A percentile compares a stretch with the other conserved stretches of the same genome.
phyloP scores from a whole-genome alignment of 164 flowering plant species.

The Tinospora cordifolia region DNA sequence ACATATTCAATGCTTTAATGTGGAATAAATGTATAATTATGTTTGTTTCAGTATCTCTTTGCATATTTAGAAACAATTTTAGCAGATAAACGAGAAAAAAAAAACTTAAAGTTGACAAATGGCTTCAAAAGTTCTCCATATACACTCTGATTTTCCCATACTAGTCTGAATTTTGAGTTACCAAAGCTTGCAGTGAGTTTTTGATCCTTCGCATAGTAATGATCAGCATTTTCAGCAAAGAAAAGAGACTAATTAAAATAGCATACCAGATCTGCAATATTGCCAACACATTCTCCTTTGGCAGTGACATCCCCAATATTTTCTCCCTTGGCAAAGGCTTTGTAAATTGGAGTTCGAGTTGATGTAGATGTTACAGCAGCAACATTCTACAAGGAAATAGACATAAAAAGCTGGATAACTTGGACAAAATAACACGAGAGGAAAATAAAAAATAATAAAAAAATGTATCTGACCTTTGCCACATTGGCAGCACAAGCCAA shows the following conservation, averaged over 20 bases:
- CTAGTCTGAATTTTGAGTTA: too few relatives aligned
- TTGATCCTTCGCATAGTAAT: too few relatives aligned
- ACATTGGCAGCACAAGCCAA: slow-evolving; percentile 98
- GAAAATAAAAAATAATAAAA: not conserved
- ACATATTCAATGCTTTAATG: too few relatives aligned
- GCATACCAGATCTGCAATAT: slow-evolving; percentile 91
- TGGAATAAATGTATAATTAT: too few relatives aligned
- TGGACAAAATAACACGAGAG: not conserved
- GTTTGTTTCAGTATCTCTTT: too few relatives aligned
- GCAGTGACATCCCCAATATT: slow-evolving; percentile 99
- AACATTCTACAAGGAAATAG: slow-evolving; percentile 57
- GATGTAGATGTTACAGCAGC: slow-evolving; percentile 97
- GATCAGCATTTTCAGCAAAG: not conserved
- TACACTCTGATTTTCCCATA: too few relatives aligned
- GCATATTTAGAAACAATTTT: not conserved
- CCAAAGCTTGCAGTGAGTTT: too few relatives aligned
- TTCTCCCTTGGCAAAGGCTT: slow-evolving; percentile 98
- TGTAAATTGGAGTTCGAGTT: slow-evolving; percentile 96
- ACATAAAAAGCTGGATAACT: not conserved
- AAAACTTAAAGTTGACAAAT: not conserved
- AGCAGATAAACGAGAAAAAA: not conserved
- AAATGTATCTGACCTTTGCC: slow-evolving; percentile 55
- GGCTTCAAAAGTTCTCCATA: too few relatives aligned
- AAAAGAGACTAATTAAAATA: not conserved
- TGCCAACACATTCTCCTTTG: slow-evolving; percentile 98